Base-by-base conservation (phyloP, 225 moss, liverwort and hornwort genomes). In the Marchantia polymorpha region DNA sequence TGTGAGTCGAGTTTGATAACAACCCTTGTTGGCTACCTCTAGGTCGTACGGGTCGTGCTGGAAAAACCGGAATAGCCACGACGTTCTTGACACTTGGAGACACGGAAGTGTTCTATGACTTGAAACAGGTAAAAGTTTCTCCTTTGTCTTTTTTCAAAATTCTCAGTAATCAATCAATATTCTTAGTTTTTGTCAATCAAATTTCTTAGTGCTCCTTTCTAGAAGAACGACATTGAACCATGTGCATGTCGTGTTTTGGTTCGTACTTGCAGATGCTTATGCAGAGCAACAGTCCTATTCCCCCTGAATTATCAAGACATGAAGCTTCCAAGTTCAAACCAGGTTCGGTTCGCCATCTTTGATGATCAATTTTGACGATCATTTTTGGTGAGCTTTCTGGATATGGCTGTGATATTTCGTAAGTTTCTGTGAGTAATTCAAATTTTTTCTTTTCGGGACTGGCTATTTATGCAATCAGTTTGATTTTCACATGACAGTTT, bases 1-100 rank as follows among this genome's bases (percentile, higher is more conserved):
- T 79, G 23, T 87, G 55, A 20, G 11, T n/a, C 71, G 49, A 71
- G 51, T 50, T 10, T 49, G 49, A 49, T 11, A 11, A 16, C 0
- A 16, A 15, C 13, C 58, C 5, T 16, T 22, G 5, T 71, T 71
- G 22, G 22, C 23, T n/a, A 49, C 3, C 51, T 17, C 30, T 74
- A 94, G 96, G 99, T 83, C 93, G 99, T 81, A 99, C 99, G 75
- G 99, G 99, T 81, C 99, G 99, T 86, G 99, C 99, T 71, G 99
- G 99, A 77, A 99, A 99, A 87, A 99, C 95, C 39, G 99, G 99
- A 84, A 91, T 92, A 60, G 95, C 99, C 9, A 95, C 95, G 12
- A 99, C 99, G 12, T 99, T 99, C 82, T 89, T 99, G 85, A 95
- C 99, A 72, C 88, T 95, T n/a, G 84, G 89, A 29, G 99, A 99